Evolutionary conservation across 768 basidiomycete genomes (phyloP), one percentile per base, ranked within the genome.

Genomic region (Pluteus cervinus): DNA sequence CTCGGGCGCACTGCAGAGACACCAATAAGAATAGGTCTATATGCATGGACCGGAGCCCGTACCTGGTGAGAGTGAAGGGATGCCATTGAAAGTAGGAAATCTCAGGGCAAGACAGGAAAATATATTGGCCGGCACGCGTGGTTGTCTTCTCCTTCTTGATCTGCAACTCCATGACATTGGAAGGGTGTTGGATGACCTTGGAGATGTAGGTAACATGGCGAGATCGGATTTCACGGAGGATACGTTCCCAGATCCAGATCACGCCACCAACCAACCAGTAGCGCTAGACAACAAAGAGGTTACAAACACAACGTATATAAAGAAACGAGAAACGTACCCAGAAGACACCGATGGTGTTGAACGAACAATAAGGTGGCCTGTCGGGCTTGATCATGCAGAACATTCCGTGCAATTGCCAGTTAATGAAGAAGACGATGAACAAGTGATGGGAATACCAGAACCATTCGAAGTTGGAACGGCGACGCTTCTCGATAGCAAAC

Each of bases 81-180:
- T 97, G 93, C 86, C 91, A 97, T 56, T 96, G 90, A 71, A 85
- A 93, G 66, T 90, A 94, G 14, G 85, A 89, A 31, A 97, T 69
- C 60, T 90, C 86, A 7, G 92, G 93, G 63, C 88, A 91, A 46
- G 69, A 81, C 33, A 96, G 60, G 69, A 94, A 92, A 57, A 97
- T 87, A 60, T 96, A 97, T 57, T 94, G 88, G 14, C 91, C 91
- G 1, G 91, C 89, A 8, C 81, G 73, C 20, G 76, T 79, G 1
- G 67, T 81, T 0, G 79, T 89, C 63, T 83, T 86, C 54, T 96
- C 93, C 63, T 96, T 96, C 71, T 93, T 96, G 73, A 97, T 93
- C 60, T 96, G 94, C 20, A 98, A 65, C 63, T 97, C 92, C 66
- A 93, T 73, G 44, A 96, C 91, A 44, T 85, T 88, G 29, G 86